Conservation (phyloP, 2,329 filamentous ascomycete genomes). For the Aspergillus chevalieri region DNA sequence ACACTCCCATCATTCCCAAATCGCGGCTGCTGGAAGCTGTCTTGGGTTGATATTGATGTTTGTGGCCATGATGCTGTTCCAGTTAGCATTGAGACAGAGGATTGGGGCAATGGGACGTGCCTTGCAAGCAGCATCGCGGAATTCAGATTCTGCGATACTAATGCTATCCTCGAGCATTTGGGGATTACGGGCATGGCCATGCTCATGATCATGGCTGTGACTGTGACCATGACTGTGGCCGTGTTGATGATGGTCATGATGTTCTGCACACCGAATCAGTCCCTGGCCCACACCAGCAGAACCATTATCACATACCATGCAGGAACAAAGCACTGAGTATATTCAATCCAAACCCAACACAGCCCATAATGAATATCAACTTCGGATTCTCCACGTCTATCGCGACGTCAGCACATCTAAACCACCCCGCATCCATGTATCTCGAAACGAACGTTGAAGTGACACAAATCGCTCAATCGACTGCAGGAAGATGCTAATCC, state of each 20-base stretch:
- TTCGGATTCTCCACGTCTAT: constrained; percentile 59
- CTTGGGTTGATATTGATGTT: constrained; percentile 15
- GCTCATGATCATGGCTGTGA: background rate
- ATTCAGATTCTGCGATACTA: background rate
- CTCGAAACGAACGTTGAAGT: constrained; percentile 19
- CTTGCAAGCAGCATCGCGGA: background rate
- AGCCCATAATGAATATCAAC: constrained; percentile 64
- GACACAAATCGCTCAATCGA: constrained; percentile 57
- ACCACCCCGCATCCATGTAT: background rate
- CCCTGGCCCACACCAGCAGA: background rate
- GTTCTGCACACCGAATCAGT: constrained; percentile 3
- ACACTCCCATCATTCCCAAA: constrained; percentile 64
- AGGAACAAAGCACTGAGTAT: constrained; percentile 60
- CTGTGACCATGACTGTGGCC: constrained; percentile 1
- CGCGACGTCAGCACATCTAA: background rate
- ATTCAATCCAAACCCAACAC: constrained; percentile 61
- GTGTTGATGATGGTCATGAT: constrained; percentile 13
- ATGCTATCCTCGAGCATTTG: background rate
- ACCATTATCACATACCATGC: constrained; percentile 44
- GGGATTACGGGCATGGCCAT: background rate
- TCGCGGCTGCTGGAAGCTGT: constrained; percentile 45
- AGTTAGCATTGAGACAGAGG: background rate
- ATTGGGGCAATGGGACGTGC: background rate
- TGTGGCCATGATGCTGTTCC: constrained; percentile 19
- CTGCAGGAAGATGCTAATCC: constrained; percentile 66